Evolutionary conservation across 331 rosid species (phyloP).

Genomic region (Stylosanthes scabra): DNA sequence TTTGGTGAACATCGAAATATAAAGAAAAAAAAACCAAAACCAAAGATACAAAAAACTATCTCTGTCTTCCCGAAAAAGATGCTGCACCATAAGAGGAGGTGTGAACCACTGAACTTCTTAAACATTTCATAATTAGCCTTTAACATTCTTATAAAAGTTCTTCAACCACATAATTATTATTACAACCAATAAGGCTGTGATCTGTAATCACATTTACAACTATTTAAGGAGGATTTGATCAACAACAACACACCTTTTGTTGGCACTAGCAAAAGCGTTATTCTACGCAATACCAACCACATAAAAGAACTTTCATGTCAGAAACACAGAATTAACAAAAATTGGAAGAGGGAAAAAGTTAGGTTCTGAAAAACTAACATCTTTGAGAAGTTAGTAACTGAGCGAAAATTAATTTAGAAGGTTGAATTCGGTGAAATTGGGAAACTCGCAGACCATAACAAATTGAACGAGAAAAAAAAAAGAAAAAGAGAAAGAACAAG

Average conservation of each 20-base stretch:
- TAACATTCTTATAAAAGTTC: neutral
- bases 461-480: no score
- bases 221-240: neutral
- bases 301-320: no score
- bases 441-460: no score
- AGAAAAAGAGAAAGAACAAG: no score
- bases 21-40: no score
- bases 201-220: constrained; percentile 14
- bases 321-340: no score
- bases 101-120: no score
- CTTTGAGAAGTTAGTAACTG: constrained; percentile 56
- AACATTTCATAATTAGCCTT: constrained; percentile 14
- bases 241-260: neutral
- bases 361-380: constrained; percentile 50
- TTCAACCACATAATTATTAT: neutral
- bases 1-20: no score
- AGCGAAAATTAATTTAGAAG: constrained; percentile 58
- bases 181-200: neutral
- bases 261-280: neutral
- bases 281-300: neutral
- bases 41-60: no score
- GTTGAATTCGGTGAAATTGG: constrained; percentile 50
- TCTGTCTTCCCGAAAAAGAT: no score
- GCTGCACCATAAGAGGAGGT: no score
- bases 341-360: neutral